Evolutionary conservation across 2,329 filamentous ascomycete species (phyloP).

Genomic region (Acarospora socialis): DNA sequence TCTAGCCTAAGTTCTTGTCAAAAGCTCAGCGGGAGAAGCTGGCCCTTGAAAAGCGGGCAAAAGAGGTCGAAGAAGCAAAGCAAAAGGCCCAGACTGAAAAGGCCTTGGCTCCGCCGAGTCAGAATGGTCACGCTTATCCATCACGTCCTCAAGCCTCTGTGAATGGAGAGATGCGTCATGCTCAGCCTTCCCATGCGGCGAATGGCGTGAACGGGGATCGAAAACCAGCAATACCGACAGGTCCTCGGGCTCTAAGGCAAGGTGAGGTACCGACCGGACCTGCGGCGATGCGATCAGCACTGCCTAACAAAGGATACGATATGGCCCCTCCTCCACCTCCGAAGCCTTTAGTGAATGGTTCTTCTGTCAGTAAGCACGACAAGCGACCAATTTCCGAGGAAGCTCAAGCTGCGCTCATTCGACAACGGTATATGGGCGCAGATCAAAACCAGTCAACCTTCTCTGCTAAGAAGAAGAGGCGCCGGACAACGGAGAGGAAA

Average conservation of each 20-base stretch:
- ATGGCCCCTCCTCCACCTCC: slow-evolving; percentile 38
- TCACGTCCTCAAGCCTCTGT: slow-evolving; percentile 1
- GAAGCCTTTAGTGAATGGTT: slow-evolving; percentile 24
- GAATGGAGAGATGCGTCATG: slow-evolving; percentile 13
- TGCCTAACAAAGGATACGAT: slow-evolving; percentile 35
- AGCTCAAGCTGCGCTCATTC: slow-evolving; percentile 58
- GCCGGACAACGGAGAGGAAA: slow-evolving; percentile 84
- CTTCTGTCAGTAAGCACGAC: slow-evolving; percentile 24
- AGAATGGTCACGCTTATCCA: slow-evolving; percentile 13
- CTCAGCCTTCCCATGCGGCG: slow-evolving; percentile 5
- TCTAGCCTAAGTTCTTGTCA: slow-evolving; percentile 65
- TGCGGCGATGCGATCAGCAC: slow-evolving; percentile 35
- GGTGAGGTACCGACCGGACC: slow-evolving; percentile 35
- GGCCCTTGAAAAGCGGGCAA: slow-evolving; percentile 61
- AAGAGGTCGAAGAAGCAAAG: slow-evolving; percentile 53
- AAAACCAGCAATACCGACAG: slow-evolving; percentile 45
- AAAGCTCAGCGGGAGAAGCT: slow-evolving; percentile 70
- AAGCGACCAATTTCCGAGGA: slow-evolving; percentile 37
- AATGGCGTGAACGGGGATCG: slow-evolving; percentile 18
- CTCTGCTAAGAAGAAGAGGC: slow-evolving; percentile 89
- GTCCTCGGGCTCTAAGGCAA: slow-evolving; percentile 53
- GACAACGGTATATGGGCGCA: slow-evolving; percentile 79
- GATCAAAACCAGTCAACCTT: slow-evolving; percentile 79
- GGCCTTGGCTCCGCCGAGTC: slow-evolving; percentile 14
- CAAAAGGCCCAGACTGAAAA: slow-evolving; percentile 34